Base-by-base conservation (phyloP, 164 flowering plant species). In the Hamamelis virginiana region DNA sequence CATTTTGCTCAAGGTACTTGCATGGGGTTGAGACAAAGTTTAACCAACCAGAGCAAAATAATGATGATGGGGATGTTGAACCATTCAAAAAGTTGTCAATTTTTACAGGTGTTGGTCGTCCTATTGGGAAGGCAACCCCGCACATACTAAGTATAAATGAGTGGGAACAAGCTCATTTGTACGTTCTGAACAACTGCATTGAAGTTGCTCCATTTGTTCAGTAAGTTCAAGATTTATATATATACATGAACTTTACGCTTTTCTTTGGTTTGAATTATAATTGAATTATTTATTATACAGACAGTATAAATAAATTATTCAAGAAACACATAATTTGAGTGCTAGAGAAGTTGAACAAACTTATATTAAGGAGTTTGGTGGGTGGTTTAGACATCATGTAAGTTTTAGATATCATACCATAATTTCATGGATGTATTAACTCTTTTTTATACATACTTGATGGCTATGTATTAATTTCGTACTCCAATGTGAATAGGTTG, bases 1-100 rank as follows among this genome's bases (percentile, higher is more conserved):
- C 44, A 15, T 69, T 76, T 60, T 76, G 76, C 23, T 68, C 71
- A 19, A 45, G 23, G 0, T 57, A 71, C 64, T 33, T 47, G 9
- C 11, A 22, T 44, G 56, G 43, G 22, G 67, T 64, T 64, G 67
- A 64, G 14, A 64, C 43, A 12, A 48, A 15, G 28, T 64, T 47
- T 48, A 64, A 46, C 48, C 56, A 41, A 9, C 21, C 25, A 4
- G 67, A 64, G 67, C 21, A 57, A 11, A 64, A 64, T 64, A 46
- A 25, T 45, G 56, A 64, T 45, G 57, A 43, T 11, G 41, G 57
- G 3, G 13, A 8, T 14, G 23, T 6, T 8, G 13, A 46, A 14
- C 1, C 0, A 10, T 10, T 48, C 23, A 8, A 22, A 41, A 33
- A 27, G 13, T 22, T 64, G 11, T 26, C 57, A 13, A n/a, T 48